A percentile compares a stretch with the other conserved stretches of the same genome.
These are phyloP conservation scores for Parathielavia hyrcaniae DNA, from an alignment of 495 filamentous ascomycete species.

Conservation along the genomic window DNA sequence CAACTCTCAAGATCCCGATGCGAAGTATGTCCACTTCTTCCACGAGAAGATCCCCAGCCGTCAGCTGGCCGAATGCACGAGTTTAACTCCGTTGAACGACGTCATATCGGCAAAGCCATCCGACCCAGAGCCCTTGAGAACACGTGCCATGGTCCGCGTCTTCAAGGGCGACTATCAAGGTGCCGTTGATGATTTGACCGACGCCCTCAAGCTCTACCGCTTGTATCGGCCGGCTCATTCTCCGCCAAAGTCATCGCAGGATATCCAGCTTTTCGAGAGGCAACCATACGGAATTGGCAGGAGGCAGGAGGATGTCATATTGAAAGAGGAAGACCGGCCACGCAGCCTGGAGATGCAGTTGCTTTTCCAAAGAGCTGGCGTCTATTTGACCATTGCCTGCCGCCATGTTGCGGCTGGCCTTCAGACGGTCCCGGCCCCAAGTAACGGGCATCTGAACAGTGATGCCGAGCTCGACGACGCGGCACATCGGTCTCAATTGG, in stretches of 20 bases:
- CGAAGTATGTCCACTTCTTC: slow-evolving; percentile 80
- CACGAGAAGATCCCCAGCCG: slow-evolving; percentile 79
- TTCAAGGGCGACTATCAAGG: slow-evolving; percentile 69
- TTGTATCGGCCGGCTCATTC: slow-evolving; percentile 44
- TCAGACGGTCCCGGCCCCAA: not conserved
- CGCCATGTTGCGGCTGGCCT: slow-evolving; percentile 43
- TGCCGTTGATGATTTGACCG: slow-evolving; percentile 60
- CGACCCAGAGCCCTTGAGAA: slow-evolving; percentile 61
- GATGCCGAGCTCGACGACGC: slow-evolving; percentile 7
- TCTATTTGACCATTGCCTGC: slow-evolving; percentile 64
- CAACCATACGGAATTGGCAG: slow-evolving; percentile 35
- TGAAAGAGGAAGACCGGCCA: slow-evolving; percentile 65
- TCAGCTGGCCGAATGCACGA: slow-evolving; percentile 67
- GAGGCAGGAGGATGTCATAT: slow-evolving; percentile 48
- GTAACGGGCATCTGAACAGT: not conserved
- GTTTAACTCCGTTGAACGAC: slow-evolving; percentile 56
- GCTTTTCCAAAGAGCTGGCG: slow-evolving; percentile 69
- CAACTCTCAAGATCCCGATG: slow-evolving; percentile 55
- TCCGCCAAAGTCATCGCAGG: slow-evolving; percentile 35
- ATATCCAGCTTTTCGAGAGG: slow-evolving; percentile 32
- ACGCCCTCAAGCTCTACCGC: slow-evolving; percentile 54
- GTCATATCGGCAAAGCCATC: slow-evolving; percentile 55
- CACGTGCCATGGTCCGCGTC: slow-evolving; percentile 62
- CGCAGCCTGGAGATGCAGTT: slow-evolving; percentile 66
- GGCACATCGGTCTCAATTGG: slow-evolving; percentile 20